Conservation (phyloP, 441 rosid species). For the Erysimum cheiri region DNA sequence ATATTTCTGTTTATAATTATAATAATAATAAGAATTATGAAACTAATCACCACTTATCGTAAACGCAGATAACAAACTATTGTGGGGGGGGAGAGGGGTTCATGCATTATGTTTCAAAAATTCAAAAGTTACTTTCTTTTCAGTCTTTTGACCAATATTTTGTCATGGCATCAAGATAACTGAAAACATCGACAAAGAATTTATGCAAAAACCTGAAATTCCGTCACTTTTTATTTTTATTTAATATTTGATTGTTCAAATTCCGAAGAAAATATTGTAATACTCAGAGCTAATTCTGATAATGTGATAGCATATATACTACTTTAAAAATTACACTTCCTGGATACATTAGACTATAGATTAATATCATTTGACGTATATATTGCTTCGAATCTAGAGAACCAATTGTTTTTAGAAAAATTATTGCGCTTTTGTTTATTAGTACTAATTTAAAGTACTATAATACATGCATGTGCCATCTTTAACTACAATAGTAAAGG, state of each 20-base stretch:
- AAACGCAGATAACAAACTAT: background rate
- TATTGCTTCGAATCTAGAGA: too few species aligned
- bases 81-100: too few species aligned
- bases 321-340: background rate
- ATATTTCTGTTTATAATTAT: background rate
- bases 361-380: background rate
- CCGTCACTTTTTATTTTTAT: constrained; percentile 7
- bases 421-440: too few species aligned
- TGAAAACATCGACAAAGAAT: background rate
- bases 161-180: constrained; percentile 11
- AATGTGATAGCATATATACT: background rate
- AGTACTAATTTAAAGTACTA: too few species aligned
- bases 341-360: background rate
- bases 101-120: background rate
- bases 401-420: too few species aligned
- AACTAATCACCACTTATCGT: background rate
- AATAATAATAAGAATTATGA: background rate
- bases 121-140: too few species aligned
- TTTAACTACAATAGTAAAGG: too few species aligned
- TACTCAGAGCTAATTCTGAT: background rate
- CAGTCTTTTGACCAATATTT: constrained; percentile 29
- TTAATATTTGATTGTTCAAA: background rate
- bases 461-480: too few species aligned
- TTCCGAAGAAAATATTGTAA: background rate
- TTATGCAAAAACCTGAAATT: constrained; percentile 21